Evolutionary conservation across 2,329 filamentous ascomycete species (phyloP).

Genomic region (Pseudonectria foliicola): DNA sequence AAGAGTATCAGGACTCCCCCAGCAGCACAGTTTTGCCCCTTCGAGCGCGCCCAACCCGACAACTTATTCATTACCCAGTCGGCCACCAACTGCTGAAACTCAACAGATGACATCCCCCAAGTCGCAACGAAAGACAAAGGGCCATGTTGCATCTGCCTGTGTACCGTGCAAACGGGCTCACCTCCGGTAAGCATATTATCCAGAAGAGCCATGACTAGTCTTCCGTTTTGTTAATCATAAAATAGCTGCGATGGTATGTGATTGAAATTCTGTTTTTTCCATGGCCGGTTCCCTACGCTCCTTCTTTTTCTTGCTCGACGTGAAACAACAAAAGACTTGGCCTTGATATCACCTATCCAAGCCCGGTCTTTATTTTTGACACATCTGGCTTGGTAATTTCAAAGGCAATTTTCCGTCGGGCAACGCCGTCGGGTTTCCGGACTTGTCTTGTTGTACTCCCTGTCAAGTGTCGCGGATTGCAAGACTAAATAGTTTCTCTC

Average conservation of each 20-base stretch:
- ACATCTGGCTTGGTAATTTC: too few species aligned
- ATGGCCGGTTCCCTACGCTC: too few species aligned
- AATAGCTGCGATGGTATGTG: constrained; percentile 58
- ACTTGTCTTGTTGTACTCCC: too few species aligned
- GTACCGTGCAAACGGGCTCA: constrained; percentile 82
- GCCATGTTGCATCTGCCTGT: constrained; percentile 77
- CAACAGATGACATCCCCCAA: constrained; percentile 49
- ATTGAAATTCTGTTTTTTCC: constrained; percentile 3
- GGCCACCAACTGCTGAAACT: constrained; percentile 35
- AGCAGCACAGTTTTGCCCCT: constrained; percentile 17
- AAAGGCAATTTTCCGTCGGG: too few species aligned
- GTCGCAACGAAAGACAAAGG: constrained; percentile 62
- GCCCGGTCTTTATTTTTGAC: too few species aligned
- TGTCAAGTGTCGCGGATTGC: background rate
- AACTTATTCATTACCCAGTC: constrained; percentile 19
- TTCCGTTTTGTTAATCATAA: constrained; percentile 8
- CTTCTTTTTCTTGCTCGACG: too few species aligned
- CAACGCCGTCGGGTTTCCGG: too few species aligned
- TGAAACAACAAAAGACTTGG: too few species aligned
- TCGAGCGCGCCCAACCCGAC: constrained; percentile 11
- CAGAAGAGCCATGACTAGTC: background rate
- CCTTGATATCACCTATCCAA: too few species aligned
- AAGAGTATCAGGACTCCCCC: constrained; percentile 9
- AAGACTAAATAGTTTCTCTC: background rate
- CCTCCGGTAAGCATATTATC: constrained; percentile 47